These are phyloP conservation scores for Alloteropsis angusta DNA, from an alignment of 202 grass and related monocot genomes.

Conservation along the genomic window DNA sequence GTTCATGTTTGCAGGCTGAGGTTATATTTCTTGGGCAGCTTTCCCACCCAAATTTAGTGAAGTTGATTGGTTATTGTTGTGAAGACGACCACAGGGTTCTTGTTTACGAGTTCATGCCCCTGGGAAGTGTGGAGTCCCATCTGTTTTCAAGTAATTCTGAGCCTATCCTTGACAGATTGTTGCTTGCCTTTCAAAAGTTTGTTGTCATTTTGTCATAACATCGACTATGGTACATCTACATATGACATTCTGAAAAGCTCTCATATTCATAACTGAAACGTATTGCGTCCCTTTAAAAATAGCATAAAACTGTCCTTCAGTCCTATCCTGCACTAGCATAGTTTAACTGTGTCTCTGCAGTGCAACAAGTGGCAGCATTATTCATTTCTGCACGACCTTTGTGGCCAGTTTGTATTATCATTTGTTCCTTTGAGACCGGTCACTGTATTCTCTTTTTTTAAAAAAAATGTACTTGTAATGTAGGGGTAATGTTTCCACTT, in stretches of 20 bases:
- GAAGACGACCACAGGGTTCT: constrained; percentile 76
- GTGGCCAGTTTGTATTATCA: background rate
- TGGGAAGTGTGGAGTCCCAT: constrained; percentile 72
- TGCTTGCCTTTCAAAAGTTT: constrained; percentile 10
- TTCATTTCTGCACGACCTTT: background rate
- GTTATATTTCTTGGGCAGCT: constrained; percentile 95
- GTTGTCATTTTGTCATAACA: background rate
- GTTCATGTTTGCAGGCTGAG: constrained; percentile 48
- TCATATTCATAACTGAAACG: background rate
- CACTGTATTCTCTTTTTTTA: background rate
- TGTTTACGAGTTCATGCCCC: constrained; percentile 80
- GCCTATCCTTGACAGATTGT: background rate
- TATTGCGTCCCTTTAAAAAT: background rate
- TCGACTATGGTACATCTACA: background rate
- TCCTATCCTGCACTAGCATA: background rate
- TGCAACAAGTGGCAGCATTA: background rate
- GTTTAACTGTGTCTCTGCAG: background rate
- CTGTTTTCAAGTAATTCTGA: constrained; percentile 62
- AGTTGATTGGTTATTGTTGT: constrained; percentile 78
- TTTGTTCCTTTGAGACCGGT: background rate
- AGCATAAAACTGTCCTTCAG: background rate
- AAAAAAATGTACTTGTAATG: constrained; percentile 5
- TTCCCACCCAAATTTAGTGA: constrained; percentile 94
- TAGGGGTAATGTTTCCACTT: constrained; percentile 60
- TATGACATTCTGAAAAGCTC: background rate